A percentile compares a stretch with the other conserved stretches of the same genome.
These are phyloP conservation scores for Somion occarium DNA, from an alignment of 1,284 basidiomycete species.

Conservation along the genomic window DNA sequence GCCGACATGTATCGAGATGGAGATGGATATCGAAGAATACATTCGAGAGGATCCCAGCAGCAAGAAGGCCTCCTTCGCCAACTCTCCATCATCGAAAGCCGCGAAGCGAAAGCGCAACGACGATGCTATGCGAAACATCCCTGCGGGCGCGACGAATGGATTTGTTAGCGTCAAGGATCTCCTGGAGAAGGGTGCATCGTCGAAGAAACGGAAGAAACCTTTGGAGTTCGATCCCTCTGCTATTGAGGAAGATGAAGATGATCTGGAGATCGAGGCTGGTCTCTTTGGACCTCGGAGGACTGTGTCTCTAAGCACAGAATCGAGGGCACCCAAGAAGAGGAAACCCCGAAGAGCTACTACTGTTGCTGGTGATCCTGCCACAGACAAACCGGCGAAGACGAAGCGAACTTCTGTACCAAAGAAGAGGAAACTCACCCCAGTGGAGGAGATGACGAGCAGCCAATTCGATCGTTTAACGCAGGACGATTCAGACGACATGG, in stretches of 20 bases:
- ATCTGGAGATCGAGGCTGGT: slow-evolving; percentile 54
- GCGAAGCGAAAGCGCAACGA: slow-evolving; percentile 71
- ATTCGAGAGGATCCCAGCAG: slow-evolving; percentile 44
- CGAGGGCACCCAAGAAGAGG: slow-evolving; percentile 20
- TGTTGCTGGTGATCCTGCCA: slow-evolving; percentile 27
- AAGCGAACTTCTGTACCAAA: slow-evolving; percentile 3
- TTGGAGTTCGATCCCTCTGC: slow-evolving; percentile 30
- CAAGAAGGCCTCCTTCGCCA: slow-evolving; percentile 17
- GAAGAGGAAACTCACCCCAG: slow-evolving; percentile 14
- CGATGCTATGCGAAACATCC: slow-evolving; percentile 61
- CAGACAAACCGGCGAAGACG: slow-evolving; percentile 29
- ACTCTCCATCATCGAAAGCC: slow-evolving; percentile 28
- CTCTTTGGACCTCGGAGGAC: slow-evolving; percentile 43
- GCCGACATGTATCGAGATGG: slow-evolving; percentile 76
- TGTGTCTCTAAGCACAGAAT: slow-evolving; percentile 37
- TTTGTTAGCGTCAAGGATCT: slow-evolving; percentile 64
- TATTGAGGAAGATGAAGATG: slow-evolving; percentile 57
- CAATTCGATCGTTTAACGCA: slow-evolving; percentile 37
- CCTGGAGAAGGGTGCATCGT: slow-evolving; percentile 43
- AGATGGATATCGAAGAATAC: slow-evolving; percentile 77
- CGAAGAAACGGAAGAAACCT: slow-evolving; percentile 32
- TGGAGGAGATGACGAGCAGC: slow-evolving; percentile 24
- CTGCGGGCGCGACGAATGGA: slow-evolving; percentile 53
- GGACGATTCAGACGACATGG: slow-evolving; percentile 54
- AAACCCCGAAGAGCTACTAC: slow-evolving; percentile 36